These are phyloP conservation scores for Larix kaempferi DNA, from an alignment of 75 land plant genomes.

Conservation along the genomic window DNA sequence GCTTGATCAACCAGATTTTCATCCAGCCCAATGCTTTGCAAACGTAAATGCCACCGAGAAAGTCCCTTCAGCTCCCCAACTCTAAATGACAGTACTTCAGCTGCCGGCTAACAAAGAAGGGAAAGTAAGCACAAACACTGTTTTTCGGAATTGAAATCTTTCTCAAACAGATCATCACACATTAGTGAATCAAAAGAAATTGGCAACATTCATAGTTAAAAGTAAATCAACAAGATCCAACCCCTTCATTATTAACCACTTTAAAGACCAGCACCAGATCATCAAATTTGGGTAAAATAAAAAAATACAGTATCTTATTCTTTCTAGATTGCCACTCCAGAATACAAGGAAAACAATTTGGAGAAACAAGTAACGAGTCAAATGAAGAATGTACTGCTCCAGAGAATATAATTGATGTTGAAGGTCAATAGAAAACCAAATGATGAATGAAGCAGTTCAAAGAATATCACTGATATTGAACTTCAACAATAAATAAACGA, in stretches of 20 bases:
- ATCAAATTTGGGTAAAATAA: not conserved
- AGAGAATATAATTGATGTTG: not conserved
- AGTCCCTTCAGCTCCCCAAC: conserved; percentile 90
- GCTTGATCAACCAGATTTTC: conserved; percentile 74
- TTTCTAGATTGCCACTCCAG: not conserved
- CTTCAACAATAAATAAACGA: not conserved
- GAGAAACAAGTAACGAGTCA: not conserved
- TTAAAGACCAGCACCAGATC: not conserved
- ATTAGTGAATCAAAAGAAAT: not conserved
- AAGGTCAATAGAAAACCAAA: not conserved
- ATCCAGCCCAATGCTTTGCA: conserved; percentile 72
- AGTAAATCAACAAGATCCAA: not conserved
- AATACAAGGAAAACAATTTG: not conserved
- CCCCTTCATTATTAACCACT: not conserved
- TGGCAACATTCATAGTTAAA: not conserved
- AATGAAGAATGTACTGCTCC: not conserved
- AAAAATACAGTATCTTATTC: not conserved
- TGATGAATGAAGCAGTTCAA: not conserved
- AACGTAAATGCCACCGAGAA: conserved; percentile 82
- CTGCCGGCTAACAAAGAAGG: conserved; percentile 71
- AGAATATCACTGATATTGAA: not conserved
- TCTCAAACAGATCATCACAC: not conserved
- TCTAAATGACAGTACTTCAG: conserved; percentile 88
- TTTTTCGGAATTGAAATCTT: not conserved
- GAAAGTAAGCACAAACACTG: not conserved